A percentile compares a stretch with the other conserved stretches of the same genome.
Conservation (phyloP, 441 rosid species). For the Syzygium malaccense region DNA sequence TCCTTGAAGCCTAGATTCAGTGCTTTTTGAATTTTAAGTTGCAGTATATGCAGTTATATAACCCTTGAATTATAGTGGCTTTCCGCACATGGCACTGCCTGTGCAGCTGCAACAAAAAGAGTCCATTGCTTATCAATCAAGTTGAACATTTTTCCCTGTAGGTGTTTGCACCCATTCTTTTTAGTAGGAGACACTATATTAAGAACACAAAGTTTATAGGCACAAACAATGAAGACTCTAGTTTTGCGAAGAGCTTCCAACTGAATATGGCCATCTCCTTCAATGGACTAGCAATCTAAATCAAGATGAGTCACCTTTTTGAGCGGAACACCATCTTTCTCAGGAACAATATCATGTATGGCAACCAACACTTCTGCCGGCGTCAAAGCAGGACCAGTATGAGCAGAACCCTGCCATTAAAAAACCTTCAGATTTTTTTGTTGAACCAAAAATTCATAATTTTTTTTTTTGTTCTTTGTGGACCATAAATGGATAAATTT, state of each 20-base stretch:
- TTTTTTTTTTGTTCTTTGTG: background rate
- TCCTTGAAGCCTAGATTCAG: background rate
- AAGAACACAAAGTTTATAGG: background rate
- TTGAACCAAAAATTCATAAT: background rate
- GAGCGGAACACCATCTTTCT: conserved; percentile 78
- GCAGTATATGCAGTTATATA: background rate
- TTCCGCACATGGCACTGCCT: background rate
- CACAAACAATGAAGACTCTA: background rate
- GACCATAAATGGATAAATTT: background rate
- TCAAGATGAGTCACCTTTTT: conserved; percentile 54
- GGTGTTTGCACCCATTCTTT: background rate
- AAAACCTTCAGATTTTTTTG: background rate
- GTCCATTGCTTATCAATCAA: background rate
- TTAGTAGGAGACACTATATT: background rate
- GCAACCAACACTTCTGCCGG: conserved; percentile 99
- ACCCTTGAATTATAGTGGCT: background rate
- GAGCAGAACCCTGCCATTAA: conserved; percentile 91
- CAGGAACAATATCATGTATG: conserved; percentile 87
- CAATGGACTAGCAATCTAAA: background rate
- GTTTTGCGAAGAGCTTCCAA: background rate
- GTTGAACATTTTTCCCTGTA: background rate
- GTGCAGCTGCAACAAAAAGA: background rate
- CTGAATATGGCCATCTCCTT: background rate
- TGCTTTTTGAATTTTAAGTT: background rate
- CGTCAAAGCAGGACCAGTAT: conserved; percentile 98